Conservation (phyloP, 768 basidiomycete genomes). For the Boletus fagicola region DNA sequence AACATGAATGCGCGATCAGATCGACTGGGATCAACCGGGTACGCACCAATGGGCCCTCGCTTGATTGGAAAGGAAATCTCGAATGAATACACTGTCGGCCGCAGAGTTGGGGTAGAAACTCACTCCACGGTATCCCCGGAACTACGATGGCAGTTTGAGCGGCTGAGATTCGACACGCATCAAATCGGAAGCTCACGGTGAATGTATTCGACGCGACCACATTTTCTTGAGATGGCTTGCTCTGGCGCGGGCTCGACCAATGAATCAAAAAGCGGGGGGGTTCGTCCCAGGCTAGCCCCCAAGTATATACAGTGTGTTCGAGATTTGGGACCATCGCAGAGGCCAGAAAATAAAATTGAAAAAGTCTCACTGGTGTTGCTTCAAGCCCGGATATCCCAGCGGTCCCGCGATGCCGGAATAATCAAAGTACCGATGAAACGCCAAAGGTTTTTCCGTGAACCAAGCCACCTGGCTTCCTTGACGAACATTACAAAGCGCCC, state of each 20-base stretch:
- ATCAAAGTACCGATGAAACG: not conserved
- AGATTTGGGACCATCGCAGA: not conserved
- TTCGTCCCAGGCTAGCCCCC: no score
- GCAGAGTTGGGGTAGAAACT: not conserved
- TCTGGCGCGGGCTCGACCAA: not conserved
- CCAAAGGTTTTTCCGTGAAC: not conserved
- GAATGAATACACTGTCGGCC: not conserved
- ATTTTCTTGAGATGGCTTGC: not conserved
- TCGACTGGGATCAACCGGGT: not conserved
- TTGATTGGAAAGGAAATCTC: not conserved
- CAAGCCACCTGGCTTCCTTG: not conserved
- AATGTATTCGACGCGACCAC: not conserved
- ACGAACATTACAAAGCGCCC: not conserved
- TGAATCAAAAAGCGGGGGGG: not conserved
- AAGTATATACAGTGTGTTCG: not conserved
- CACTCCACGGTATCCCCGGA: not conserved
- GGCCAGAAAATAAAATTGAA: not conserved
- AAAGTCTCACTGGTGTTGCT: not conserved
- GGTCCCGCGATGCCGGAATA: not conserved
- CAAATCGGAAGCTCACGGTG: not conserved
- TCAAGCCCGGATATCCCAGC: no score
- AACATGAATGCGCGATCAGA: not conserved
- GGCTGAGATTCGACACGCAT: not conserved
- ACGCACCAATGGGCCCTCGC: slow-evolving; percentile 12
- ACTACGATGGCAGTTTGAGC: not conserved